Conservation (phyloP, 495 filamentous ascomycete genomes). For the Tuber calosporum region DNA sequence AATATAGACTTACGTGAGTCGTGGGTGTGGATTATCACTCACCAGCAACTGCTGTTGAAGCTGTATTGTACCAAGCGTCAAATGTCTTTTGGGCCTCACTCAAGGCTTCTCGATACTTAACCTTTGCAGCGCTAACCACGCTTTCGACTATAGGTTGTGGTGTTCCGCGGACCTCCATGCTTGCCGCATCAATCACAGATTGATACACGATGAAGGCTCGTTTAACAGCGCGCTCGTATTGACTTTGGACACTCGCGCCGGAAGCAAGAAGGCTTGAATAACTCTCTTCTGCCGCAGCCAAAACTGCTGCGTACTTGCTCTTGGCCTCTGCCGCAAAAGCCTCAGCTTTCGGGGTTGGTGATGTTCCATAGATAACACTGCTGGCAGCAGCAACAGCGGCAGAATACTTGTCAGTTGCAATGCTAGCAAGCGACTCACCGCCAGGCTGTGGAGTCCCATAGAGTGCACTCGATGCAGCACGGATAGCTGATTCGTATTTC, state of each 20-base stretch:
- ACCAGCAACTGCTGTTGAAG: conserved; percentile 51
- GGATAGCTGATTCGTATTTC: conserved; percentile 52
- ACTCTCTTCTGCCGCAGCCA: conserved; percentile 45
- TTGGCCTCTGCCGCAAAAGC: conserved; percentile 48
- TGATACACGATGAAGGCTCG: conserved; percentile 57
- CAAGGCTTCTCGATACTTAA: conserved; percentile 48
- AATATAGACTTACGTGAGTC: conserved; percentile 50
- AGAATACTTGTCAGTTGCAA: conserved; percentile 53
- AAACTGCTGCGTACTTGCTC: conserved; percentile 56
- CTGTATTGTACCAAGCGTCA: conserved; percentile 30
- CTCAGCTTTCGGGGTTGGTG: conserved; percentile 48
- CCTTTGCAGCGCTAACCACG: conserved; percentile 49
- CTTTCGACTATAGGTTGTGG: conserved; percentile 49
- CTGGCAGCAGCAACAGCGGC: conserved; percentile 60
- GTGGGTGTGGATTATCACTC: conserved; percentile 56
- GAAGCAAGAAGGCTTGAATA: conserved; percentile 41
- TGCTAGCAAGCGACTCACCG: conserved; percentile 48
- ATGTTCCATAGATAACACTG: conserved; percentile 56
- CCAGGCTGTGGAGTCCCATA: conserved; percentile 52
- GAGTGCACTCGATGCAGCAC: conserved; percentile 53
- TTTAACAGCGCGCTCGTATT: conserved; percentile 61
- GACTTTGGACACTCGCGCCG: conserved; percentile 45
- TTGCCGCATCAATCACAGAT: conserved; percentile 49
- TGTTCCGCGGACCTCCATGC: conserved; percentile 52
- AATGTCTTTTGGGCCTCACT: conserved; percentile 29